Evolutionary conservation across 129 eudicot species (phyloP).

Genomic region (Lactuca saligna): DNA sequence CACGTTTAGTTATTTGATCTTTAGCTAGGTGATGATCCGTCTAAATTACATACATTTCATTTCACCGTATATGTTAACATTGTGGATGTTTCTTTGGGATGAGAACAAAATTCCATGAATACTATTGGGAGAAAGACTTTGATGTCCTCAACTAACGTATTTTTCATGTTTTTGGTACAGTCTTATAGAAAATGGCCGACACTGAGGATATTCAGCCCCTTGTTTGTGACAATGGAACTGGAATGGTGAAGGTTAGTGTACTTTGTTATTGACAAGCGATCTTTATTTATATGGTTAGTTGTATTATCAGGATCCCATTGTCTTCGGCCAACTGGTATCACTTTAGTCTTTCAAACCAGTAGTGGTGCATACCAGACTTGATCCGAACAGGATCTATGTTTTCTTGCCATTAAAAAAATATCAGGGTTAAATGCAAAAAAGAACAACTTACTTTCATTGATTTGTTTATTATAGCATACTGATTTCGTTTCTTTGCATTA

Average conservation of each 20-base stretch:
- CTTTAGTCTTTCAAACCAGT: no score
- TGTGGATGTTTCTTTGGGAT: background rate
- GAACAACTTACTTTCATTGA: no score
- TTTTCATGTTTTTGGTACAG: slow-evolving; percentile 3
- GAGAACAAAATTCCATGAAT: background rate
- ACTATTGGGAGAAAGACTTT: slow-evolving; percentile 2
- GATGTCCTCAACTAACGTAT: background rate
- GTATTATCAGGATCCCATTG: background rate
- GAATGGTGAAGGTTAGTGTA: slow-evolving; percentile 41
- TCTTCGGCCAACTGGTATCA: no score
- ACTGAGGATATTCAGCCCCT: background rate
- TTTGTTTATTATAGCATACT: no score
- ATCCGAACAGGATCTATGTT: no score
- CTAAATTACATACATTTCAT: background rate
- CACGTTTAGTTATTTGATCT: background rate
- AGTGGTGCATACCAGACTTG: no score
- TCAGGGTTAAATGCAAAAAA: no score
- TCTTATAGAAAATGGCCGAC: slow-evolving; percentile 29
- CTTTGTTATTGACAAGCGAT: background rate
- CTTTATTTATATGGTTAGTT: background rate
- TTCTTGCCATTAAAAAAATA: no score
- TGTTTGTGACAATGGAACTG: background rate
- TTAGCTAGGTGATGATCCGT: background rate
- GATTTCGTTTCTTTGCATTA: no score
- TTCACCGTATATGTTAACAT: background rate